Evolutionary conservation across 441 rosid species (phyloP), one percentile per base, ranked within the genome.

Genomic region (Gossypium laxum): DNA sequence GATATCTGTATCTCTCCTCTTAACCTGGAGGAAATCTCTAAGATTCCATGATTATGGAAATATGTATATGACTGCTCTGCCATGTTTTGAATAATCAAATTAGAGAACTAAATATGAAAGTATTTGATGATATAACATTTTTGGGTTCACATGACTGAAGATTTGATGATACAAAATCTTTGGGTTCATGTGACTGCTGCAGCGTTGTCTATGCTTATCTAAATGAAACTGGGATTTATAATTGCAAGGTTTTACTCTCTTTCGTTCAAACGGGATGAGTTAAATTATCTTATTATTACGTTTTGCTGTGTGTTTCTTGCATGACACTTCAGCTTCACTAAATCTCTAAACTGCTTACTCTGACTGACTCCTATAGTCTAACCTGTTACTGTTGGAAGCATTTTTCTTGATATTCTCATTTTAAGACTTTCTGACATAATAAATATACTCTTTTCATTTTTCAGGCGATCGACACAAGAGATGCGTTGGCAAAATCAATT

Each of bases 401-500:
- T 34, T 54, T 74, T 47, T 34, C 21, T 47, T 67, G 66, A 22
- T 67, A 50, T 55, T 34, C 21, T 67, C 52, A 28, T 67, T 60
- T 26, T 62, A 43, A 21, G 17, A 64, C 62, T 69, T 52, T 15
- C 51, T 68, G 32, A 14, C 59, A 30, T 67, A 18, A 30, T 30
- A 21, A 51, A 15, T 5, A 8, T 22, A 51, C 34, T 65, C 18
- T 69, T 78, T 34, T 66, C 72, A 78, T 59, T 59, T 85, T 78
- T 77, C 24, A 55, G 98, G 99, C 98, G 57, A 81, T 82, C 76
- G 98, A 86, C 72, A 83, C 95, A 74, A 86, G 91, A 82, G 99
- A 95, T 85, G 99, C 99, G 64, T 78, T 92, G 85, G 99, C 98
- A 74, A 95, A 95, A 81, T 95, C 96, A 41, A 83, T 95, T 55